These are phyloP conservation scores for Sporothrix brunneoviolacea DNA, from an alignment of 2,329 filamentous ascomycete genomes.

Conservation along the genomic window DNA sequence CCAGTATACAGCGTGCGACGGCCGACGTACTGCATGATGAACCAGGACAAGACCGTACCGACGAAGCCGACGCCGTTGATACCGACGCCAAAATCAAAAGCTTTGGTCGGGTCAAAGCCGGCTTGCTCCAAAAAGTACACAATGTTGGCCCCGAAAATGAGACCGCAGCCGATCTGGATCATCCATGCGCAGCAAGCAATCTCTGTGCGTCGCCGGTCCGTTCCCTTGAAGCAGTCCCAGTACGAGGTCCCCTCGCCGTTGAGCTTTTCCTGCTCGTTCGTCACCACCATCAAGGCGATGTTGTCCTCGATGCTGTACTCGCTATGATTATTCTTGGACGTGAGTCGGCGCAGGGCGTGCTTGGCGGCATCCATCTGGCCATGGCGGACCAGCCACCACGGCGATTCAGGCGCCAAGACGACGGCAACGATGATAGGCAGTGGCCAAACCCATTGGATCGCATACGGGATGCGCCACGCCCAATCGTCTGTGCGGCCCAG, in stretches of 20 bases:
- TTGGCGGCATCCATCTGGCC: constrained; percentile 30
- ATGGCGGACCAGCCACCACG: constrained; percentile 38
- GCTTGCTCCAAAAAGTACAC: constrained; percentile 33
- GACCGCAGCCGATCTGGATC: not conserved
- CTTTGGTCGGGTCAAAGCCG: constrained; percentile 32
- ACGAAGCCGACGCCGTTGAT: constrained; percentile 43
- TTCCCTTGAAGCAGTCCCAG: constrained; percentile 44
- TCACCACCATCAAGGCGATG: constrained; percentile 10
- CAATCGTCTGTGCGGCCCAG: constrained; percentile 28
- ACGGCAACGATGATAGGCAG: constrained; percentile 33
- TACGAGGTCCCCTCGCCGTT: no score
- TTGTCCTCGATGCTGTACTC: not conserved
- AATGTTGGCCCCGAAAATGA: not conserved
- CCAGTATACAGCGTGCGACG: no score
- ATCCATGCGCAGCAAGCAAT: constrained; percentile 41
- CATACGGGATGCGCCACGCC: constrained; percentile 33
- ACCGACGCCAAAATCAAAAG: constrained; percentile 29
- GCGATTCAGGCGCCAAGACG: constrained; percentile 37
- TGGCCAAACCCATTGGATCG: constrained; percentile 30
- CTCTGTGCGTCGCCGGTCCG: constrained; percentile 47
- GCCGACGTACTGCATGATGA: constrained; percentile 38
- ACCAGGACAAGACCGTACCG: constrained; percentile 45
- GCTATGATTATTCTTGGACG: not conserved
- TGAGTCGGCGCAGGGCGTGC: constrained; percentile 23
- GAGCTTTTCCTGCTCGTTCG: no score